Conservation (phyloP, 2,329 filamentous ascomycete genomes). For the Monilinia fructigena region DNA sequence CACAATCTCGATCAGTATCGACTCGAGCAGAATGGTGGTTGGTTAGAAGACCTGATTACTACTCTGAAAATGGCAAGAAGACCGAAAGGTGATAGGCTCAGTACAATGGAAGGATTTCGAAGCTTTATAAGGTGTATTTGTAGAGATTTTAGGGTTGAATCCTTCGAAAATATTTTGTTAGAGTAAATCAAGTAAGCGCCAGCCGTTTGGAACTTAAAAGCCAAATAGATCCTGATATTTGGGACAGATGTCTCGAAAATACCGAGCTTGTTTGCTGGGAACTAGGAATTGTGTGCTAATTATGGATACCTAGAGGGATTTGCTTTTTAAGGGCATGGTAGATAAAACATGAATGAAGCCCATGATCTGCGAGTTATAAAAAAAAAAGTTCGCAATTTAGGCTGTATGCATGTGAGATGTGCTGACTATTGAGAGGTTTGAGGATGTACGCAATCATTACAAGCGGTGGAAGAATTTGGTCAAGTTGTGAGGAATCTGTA, state of each 20-base stretch:
- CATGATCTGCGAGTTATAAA: not conserved
- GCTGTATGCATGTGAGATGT: not conserved
- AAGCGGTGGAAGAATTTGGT: conserved; percentile 1
- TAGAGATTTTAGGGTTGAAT: not conserved
- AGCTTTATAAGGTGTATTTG: conserved; percentile 3
- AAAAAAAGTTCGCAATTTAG: not conserved
- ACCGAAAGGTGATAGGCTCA: not conserved
- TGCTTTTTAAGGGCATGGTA: not conserved
- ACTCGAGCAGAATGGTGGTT: not conserved
- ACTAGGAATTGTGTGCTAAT: not conserved
- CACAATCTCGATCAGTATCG: not conserved
- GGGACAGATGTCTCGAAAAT: not conserved
- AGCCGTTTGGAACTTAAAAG: not conserved
- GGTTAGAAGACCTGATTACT: not conserved
- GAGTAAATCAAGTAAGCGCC: not conserved
- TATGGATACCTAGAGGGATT: conserved; percentile 8
- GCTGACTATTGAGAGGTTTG: not conserved
- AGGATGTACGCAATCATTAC: conserved; percentile 1
- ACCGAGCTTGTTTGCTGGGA: not conserved
- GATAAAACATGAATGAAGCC: conserved; percentile 2
- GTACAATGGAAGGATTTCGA: not conserved
- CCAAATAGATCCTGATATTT: not conserved
- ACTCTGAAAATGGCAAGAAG: not conserved
- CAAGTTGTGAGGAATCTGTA: not conserved
- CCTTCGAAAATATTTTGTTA: not conserved